Conservation (phyloP, 345 rosid genomes). For the Luvunga scandens region DNA sequence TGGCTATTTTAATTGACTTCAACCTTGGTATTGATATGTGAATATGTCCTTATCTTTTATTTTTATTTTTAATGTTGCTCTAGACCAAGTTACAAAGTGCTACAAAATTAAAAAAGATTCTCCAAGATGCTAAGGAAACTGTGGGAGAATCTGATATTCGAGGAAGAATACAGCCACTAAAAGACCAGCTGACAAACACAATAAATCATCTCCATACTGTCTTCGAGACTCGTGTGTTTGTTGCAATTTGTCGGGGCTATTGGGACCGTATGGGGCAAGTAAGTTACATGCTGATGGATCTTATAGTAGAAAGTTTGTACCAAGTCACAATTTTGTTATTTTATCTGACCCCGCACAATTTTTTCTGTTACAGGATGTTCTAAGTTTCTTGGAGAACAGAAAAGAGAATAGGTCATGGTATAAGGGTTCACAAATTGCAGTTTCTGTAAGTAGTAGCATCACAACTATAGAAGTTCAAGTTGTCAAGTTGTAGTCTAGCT, state of each 20-base stretch:
- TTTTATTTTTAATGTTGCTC: constrained; percentile 2
- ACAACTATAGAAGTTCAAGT: constrained; percentile 6
- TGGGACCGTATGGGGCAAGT: constrained; percentile 99
- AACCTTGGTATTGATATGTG: neutral
- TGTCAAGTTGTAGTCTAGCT: neutral
- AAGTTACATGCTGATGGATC: constrained; percentile 12
- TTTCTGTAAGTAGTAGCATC: constrained; percentile 55
- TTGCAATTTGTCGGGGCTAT: constrained; percentile 78
- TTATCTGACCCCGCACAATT: neutral
- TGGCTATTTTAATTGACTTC: neutral
- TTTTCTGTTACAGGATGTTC: constrained; percentile 56
- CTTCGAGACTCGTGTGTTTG: constrained; percentile 74
- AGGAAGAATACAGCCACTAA: constrained; percentile 75
- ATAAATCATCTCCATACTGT: constrained; percentile 76
- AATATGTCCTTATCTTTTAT: neutral
- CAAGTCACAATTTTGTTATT: neutral
- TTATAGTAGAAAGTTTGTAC: neutral
- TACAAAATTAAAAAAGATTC: constrained; percentile 90
- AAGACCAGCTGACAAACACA: constrained; percentile 73
- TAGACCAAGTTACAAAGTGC: constrained; percentile 76
- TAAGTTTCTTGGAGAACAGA: constrained; percentile 88
- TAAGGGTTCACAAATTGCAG: constrained; percentile 81
- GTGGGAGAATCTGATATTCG: constrained; percentile 79
- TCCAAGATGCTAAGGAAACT: constrained; percentile 85
- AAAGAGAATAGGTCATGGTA: constrained; percentile 97